Evolutionary conservation across 306 rosid genomes (phyloP), one percentile per base, ranked within the genome.

Genomic region (Sophora flavescens): DNA sequence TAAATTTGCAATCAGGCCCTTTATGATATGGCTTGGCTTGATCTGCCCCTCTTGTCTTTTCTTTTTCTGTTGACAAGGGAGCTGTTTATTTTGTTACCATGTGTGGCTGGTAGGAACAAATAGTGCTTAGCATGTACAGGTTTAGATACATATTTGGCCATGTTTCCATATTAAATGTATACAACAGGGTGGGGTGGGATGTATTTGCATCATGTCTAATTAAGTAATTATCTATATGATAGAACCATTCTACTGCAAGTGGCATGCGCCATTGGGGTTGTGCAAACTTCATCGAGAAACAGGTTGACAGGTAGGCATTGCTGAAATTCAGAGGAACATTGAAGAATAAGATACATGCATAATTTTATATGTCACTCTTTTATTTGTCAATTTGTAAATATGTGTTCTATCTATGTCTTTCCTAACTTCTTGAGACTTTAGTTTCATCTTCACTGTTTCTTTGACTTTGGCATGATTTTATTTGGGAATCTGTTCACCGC

Each of bases 121-220:
- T 82, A 70, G 67, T 51, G 66, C 63, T 72, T 77, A 83, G 86
- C 59, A 79, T 89, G 89, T 91, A 89, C 87, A 89, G 86, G 85
- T 61, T 78, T 84, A 81, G 85, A 78, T 72, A 58, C 76, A 84
- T 78, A 81, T 90, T 73, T 79, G 80, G 82, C 84, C 76, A 71
- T 85, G 67, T 73, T 82, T 77, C 85, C 85, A 71, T 80, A 15
- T 84, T 70, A 64, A 70, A 80, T 70, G 79, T 66, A 57, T 50
- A 68, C 59, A 77, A 74, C 74, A 70, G 63, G 60, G 84, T 75
- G 78, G 83, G 70, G 45, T 42, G 85, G 72, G 39, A 70, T 77
- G 78, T 54, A 61, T 77, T 87, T 80, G 59, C 69, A 60, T 60
- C 56, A 22, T 22, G 22, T 22, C 22, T 22, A 22, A 22, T n/a